A percentile compares a stretch with the other conserved stretches of the same genome.
Conservation (phyloP, 2,329 filamentous ascomycete species). For the Paracoccidioides brasiliensis region DNA sequence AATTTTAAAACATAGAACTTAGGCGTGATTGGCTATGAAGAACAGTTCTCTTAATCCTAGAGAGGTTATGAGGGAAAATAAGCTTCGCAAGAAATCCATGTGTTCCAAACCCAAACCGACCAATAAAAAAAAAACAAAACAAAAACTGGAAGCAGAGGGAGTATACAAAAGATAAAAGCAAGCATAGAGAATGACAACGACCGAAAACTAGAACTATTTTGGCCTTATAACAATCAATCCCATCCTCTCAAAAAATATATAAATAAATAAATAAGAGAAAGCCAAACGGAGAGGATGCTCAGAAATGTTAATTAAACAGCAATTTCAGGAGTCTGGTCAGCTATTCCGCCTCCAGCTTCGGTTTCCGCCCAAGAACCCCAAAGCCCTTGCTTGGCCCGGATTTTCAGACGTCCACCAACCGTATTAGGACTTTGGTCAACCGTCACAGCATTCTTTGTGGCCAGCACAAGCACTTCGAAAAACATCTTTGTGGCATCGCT, state of each 20-base stretch:
- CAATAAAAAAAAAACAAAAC: neutral
- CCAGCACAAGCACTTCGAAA: constrained; percentile 89
- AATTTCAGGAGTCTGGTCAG: constrained; percentile 21
- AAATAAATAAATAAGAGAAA: too few relatives aligned
- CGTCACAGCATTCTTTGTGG: constrained; percentile 95
- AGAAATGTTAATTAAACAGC: constrained; percentile 5
- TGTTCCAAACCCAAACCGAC: neutral
- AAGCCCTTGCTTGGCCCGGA: constrained; percentile 84
- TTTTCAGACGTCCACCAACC: constrained; percentile 67
- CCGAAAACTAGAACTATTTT: constrained; percentile 6
- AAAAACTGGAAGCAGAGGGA: neutral
- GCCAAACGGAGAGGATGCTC: too few relatives aligned
- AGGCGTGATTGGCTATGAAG: neutral
- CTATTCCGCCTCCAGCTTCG: constrained; percentile 36
- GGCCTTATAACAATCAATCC: neutral
- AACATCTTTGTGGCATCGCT: constrained; percentile 99
- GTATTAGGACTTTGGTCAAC: constrained; percentile 67
- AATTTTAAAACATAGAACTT: neutral
- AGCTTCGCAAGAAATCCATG: neutral
- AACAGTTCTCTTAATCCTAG: neutral
- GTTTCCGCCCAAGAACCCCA: constrained; percentile 94
- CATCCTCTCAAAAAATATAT: constrained; percentile 17
- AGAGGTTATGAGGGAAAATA: neutral
- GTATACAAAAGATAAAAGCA: neutral
- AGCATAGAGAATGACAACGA: neutral